Evolutionary conservation across 257 asterid genomes (phyloP), one percentile per base, ranked within the genome.

Genomic region (Linderniella brevidens): DNA sequence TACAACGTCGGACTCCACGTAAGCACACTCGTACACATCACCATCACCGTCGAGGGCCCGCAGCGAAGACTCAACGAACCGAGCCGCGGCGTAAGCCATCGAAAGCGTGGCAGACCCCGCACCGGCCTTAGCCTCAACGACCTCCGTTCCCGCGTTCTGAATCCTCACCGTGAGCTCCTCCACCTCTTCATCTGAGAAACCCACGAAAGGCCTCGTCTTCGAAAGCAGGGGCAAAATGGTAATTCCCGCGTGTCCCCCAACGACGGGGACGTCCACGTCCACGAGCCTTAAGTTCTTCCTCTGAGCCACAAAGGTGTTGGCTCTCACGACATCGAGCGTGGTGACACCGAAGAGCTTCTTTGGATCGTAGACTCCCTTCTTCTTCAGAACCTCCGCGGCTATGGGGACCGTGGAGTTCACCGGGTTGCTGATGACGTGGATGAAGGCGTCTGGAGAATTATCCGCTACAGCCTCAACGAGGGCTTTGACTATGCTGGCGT

Each of bases 51-150:
- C 86, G 53, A 77, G 76, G 12, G 79, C 86, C 14, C 86, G 82
- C 35, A 77, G 81, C 12, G 87, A 74, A 7, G 83, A 77, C 69
- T 77, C 83, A 10, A 74, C 77, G 48, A 77, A 77, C 45, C 83
- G 64, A 17, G 87, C 87, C 0, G 87, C 87, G 6, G 83, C 83
- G 37, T 77, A 77, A 5, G 83, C 83, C 87, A 77, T 77, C 17
- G 80, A 77, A 25, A 74, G 83, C 44, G 87, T 77, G 42, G 87
- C 87, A 40, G 87, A 77, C 44, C 87, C 87, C 39, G 87, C 87
- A 54, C 87, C 83, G 36, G 87, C 87, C 59, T 77, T 77, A 16
- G 87, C 87, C 61, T 77, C 87, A 6, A 77, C 87, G 40, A 77
- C 87, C 56, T 77, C 87, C 4, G 87, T 74, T 43, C 87, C 87